Evolutionary conservation across 495 filamentous ascomycete genomes (phyloP), one percentile per base, ranked within the genome.

Genomic region (Annulohypoxylon bovei): DNA sequence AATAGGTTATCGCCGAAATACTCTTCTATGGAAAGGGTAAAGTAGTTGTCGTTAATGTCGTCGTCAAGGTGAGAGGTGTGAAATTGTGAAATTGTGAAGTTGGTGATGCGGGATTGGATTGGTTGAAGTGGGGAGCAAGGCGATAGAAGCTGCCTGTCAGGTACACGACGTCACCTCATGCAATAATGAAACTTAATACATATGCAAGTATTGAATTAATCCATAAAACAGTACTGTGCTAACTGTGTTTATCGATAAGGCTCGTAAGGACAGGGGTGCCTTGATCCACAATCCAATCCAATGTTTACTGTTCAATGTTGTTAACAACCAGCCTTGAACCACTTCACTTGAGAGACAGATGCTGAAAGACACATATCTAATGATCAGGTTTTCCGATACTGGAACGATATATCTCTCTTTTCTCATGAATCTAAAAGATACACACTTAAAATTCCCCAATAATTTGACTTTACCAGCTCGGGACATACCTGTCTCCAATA

Each of bases 151-250:
- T 67, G 63, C 49, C 57, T 65, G 30, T 50, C 52, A 42, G 49
- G 42, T 62, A 53, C 57, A 56, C 46, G 46, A 70, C 67, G 67
- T 70, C 67, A 67, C 68, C 46, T 44, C 28, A 62, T 62, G 68
- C 62, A 62, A 62, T 62, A 54, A 61, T 54, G 28, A 20, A 37
- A 16, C 11, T 46, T 62, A 37, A 59, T 39, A 18, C 22, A 40
- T 59, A 66, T 59, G 44, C 42, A 58, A 42, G 28, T 39, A n/a
- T 1, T 42, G 18, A 42, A 5, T 3, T 12, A 42, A 42, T 9
- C 11, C 11, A 9, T 9, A 9, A 35, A 35, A 35, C 32, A 35
- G 11, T 35, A 35, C 32, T 35, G 32, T 35, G 32, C 11, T 35
- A 35, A 9, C n/a, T n/a, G n/a, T n/a, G n/a, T n/a, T n/a, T n/a